These are phyloP conservation scores for Diddensiella caesifluorescens DNA, from an alignment of 805 yeast genomes.

Conservation along the genomic window DNA sequence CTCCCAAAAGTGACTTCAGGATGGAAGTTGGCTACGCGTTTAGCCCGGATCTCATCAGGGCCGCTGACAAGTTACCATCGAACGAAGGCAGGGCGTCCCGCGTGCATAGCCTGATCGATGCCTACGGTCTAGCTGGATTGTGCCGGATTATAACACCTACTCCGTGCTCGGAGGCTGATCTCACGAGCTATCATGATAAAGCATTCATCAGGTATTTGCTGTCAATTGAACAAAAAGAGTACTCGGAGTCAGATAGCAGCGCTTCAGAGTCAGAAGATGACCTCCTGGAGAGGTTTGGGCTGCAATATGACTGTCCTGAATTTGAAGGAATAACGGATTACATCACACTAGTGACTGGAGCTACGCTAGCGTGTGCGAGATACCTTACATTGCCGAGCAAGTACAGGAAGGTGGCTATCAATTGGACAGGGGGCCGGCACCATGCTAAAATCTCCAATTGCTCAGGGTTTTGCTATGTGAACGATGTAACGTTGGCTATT, in stretches of 20 bases:
- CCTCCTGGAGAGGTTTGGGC: constrained; percentile 37
- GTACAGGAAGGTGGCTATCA: constrained; percentile 54
- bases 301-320: constrained; percentile 58
- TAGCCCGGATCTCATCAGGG: constrained; percentile 17
- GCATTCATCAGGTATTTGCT: constrained; percentile 41
- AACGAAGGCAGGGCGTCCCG: constrained; percentile 47
- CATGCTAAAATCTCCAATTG: constrained; percentile 54
- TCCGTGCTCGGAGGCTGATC: constrained; percentile 35
- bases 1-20: too few species aligned
- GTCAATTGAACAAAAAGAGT: constrained; percentile 19
- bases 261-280: constrained; percentile 17
- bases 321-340: constrained; percentile 52
- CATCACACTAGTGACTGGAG: constrained; percentile 47
- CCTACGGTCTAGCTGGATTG: constrained; percentile 35
- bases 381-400: constrained; percentile 27
- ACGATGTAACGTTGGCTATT: constrained; percentile 60
- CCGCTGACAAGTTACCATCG: constrained; percentile 45
- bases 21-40: constrained; percentile 25
- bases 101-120: constrained; percentile 38
- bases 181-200: constrained; percentile 46
- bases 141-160: constrained; percentile 29
- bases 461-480: constrained; percentile 68
- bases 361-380: constrained; percentile 48
- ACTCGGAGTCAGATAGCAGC: constrained; percentile 15
- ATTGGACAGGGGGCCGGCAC: constrained; percentile 80